Base-by-base conservation (phyloP, 2,329 filamentous ascomycete genomes). In the Coniella lustricola region DNA sequence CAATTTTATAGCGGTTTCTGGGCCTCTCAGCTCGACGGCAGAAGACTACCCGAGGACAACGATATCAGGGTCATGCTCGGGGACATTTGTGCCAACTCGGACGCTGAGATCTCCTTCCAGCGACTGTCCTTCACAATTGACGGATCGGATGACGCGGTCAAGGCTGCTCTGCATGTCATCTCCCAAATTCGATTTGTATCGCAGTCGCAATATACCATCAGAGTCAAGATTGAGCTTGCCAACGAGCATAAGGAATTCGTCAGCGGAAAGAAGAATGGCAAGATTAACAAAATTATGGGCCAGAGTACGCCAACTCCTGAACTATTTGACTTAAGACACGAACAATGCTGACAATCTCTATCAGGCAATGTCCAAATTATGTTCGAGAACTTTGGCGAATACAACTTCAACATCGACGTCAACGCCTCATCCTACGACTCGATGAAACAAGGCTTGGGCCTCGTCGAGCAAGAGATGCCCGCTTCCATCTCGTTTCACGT, bases 241-340 rank as follows among this genome's bases (percentile, higher is more conserved):
- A 97, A 97, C 62, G 93, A 98, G 71, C 93, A 98, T 74, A 98
- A 98, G 68, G 93, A 98, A 63, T 98, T 98, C 64, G 93, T 98
- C 49, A 96, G 90, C 59, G 93, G 93, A 58, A 98, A 98, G 76
- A 98, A 98, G 75, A 98, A 98, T 60, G 93, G 93, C 68, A 98
- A 98, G 73, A 98, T 98, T 69, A 98, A 98, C 76, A 98, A 98
- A 76, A 98, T 98, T 62, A 98, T 98, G 93, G 93, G 91, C 20
- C 91, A 97, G 68, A 96, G 90, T 79, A 67, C 56, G 74, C 14
- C 17, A 17, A 13, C 4, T 25, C 42, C 7, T 21, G n/a, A n/a
- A n/a, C n/a, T 7, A 12, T 3, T 14, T 13, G 20, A 7, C 29
- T 39, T 32, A 22, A 49, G 22, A n/a, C 54, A 43, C 57, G 25